Percentiles rank a stretch among this genome's conserved stretches.
phyloP scores from a whole-genome alignment of 306 rosid genomes.

The Cucumis cinereus region DNA sequence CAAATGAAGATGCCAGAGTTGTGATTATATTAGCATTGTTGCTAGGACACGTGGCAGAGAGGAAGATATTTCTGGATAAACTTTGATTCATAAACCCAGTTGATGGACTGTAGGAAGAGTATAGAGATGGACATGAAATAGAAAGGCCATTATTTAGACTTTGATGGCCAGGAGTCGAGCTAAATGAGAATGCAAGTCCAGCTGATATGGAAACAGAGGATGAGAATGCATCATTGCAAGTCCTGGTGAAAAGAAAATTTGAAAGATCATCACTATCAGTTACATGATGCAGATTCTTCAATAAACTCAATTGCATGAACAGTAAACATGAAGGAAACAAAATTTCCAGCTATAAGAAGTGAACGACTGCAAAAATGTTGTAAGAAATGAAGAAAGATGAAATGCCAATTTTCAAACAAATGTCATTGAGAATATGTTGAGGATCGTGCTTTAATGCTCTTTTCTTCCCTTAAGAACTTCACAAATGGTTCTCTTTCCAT shows the following conservation, averaged over 20 bases:
- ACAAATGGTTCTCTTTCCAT: background rate
- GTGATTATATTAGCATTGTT: background rate
- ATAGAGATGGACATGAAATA: constrained; percentile 23
- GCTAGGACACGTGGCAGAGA: constrained; percentile 1
- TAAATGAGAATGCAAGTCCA: constrained; percentile 18
- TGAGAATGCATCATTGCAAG: constrained; percentile 28
- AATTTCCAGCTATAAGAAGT: background rate
- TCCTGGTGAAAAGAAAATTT: constrained; percentile 20
- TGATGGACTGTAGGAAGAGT: constrained; percentile 12
- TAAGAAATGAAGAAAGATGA: background rate
- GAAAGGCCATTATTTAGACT: constrained; percentile 28
- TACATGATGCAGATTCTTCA: constrained; percentile 19
- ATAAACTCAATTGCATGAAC: background rate
- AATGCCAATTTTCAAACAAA: background rate
- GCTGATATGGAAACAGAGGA: constrained; percentile 26
- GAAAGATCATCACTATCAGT: constrained; percentile 16
- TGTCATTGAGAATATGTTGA: background rate
- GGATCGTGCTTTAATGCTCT: background rate
- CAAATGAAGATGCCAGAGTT: background rate
- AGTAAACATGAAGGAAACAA: background rate
- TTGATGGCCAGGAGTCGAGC: constrained; percentile 18
- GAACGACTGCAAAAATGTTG: background rate
- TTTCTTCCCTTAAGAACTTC: background rate
- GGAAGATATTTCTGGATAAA: constrained; percentile 18
- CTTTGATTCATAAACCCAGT: constrained; percentile 26